Evolutionary conservation across 1,139 yeast species (phyloP), one percentile per base, ranked within the genome.

Genomic region (Spathaspora sp.): DNA sequence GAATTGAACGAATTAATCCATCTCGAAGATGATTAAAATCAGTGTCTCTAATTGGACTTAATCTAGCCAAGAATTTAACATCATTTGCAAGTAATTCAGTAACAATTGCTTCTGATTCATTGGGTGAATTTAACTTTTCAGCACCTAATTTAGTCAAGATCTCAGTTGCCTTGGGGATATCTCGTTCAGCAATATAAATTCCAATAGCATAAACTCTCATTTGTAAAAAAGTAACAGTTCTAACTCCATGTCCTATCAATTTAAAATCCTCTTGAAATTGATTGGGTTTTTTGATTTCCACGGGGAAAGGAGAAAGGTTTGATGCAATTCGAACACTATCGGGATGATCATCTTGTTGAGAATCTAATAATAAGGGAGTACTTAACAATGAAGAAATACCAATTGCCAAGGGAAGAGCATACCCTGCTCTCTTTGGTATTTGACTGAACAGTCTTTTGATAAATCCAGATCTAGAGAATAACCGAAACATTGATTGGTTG

Each of bases 171-270:
- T 73, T 64, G 2, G 64, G 54, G 6, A 74, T 54, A 58, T 89
- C 96, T 0, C 75, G 73, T 5, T 73, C 65, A 5, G 88, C 84
- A 42, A 88, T 72, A 61, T 91, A 91, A 13, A 91, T 68, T 0
- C 96, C 98, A 38, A 88, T 71, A 0, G 89, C 96, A 60, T 91
- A 91, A 3, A 93, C 97, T 56, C 84, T 89, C 69, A 91, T 82
- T n/a, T 78, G 73, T 37, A 90, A 58, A 58, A 91, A 88, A 0
- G 97, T 87, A 11, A 91, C 97, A 0, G 85, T 70, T 57, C 98
- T 73, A 3, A 84, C 81, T 0, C 98, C 98, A 48, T 80, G 76
- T 0, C 97, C 98, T 10, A 93, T 58, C 41, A 90, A 63, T 41
- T 74, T 67, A 57, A 68, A 84, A 36, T 68, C 60, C 8, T 60